Conservation (phyloP, 2,329 filamentous ascomycete genomes). For the Penicillium fuscoglaucum region DNA sequence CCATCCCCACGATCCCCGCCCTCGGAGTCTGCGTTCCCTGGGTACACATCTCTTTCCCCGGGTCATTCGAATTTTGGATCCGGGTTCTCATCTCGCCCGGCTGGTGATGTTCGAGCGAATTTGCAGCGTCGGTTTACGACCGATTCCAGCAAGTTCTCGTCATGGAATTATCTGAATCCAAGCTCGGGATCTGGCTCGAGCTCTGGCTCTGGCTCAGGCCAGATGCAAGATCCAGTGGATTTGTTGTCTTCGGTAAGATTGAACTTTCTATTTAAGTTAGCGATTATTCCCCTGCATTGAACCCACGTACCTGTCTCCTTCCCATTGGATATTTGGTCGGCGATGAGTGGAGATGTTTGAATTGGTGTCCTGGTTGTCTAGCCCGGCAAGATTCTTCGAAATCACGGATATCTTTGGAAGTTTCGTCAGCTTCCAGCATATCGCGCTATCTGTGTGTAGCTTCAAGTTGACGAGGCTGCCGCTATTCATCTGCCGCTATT, state of each 20-base stretch:
- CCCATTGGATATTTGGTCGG: not conserved
- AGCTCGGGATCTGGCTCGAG: slow-evolving; percentile 53
- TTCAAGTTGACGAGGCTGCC: not conserved
- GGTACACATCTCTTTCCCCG: slow-evolving; percentile 71
- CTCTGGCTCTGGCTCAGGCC: slow-evolving; percentile 34
- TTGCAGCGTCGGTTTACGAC: slow-evolving; percentile 93
- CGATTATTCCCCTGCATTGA: not conserved
- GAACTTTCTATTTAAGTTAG: slow-evolving; percentile 5
- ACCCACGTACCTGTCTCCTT: not conserved
- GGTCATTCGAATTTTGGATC: slow-evolving; percentile 64
- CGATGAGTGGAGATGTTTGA: not conserved
- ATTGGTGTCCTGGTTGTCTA: not conserved
- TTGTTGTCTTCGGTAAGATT: slow-evolving; percentile 54
- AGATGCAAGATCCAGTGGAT: slow-evolving; percentile 54
- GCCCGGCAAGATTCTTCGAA: not conserved
- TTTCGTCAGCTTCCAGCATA: not conserved
- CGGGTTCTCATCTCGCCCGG: slow-evolving; percentile 52
- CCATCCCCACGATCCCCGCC: slow-evolving; percentile 74
- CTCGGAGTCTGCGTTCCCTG: slow-evolving; percentile 72
- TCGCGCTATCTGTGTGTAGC: not conserved
- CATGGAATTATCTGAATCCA: slow-evolving; percentile 65
- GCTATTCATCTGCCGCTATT: not conserved
- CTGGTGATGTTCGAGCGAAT: slow-evolving; percentile 70
- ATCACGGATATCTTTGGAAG: not conserved
- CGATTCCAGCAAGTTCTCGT: slow-evolving; percentile 80